phyloP scores from a whole-genome alignment of 31 red algal genomes.

The Bonnemaisonia californica region DNA sequence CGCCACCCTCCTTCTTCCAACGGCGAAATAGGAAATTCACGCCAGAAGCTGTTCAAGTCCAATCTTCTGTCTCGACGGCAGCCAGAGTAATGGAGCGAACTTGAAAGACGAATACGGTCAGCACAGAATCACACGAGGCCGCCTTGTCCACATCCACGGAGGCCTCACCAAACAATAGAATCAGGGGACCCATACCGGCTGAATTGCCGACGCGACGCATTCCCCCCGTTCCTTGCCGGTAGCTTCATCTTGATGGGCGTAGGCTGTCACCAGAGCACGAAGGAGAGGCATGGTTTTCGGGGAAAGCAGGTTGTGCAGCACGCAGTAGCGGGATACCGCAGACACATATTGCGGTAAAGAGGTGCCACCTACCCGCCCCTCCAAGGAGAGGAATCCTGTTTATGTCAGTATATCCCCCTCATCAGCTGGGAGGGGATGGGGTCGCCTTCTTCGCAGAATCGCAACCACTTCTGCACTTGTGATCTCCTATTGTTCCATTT shows the following conservation, averaged over 20 bases:
- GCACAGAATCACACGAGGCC: not conserved
- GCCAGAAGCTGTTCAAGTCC: not conserved
- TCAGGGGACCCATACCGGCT: not conserved
- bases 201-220: not conserved
- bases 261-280: slow-evolving; percentile 25
- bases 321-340: slow-evolving; percentile 6
- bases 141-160: not conserved
- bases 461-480: slow-evolving; percentile 15
- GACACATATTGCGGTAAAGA: slow-evolving; percentile 28
- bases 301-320: slow-evolving; percentile 16
- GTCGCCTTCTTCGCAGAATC: slow-evolving; percentile 32
- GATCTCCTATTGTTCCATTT: slow-evolving; percentile 1
- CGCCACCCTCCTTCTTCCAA: not conserved
- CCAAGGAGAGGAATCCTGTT: slow-evolving; percentile 21
- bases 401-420: slow-evolving; percentile 29
- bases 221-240: not conserved
- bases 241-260: not conserved
- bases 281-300: slow-evolving; percentile 2
- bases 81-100: not conserved
- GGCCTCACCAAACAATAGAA: not conserved
- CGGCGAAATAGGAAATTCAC: slow-evolving; percentile 3
- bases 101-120: slow-evolving; percentile 3
- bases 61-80: not conserved
- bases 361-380: not conserved
- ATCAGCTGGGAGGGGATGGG: slow-evolving; percentile 2